Base-by-base conservation (phyloP, 2,329 filamentous ascomycete species). In the Alternaria alternata region DNA sequence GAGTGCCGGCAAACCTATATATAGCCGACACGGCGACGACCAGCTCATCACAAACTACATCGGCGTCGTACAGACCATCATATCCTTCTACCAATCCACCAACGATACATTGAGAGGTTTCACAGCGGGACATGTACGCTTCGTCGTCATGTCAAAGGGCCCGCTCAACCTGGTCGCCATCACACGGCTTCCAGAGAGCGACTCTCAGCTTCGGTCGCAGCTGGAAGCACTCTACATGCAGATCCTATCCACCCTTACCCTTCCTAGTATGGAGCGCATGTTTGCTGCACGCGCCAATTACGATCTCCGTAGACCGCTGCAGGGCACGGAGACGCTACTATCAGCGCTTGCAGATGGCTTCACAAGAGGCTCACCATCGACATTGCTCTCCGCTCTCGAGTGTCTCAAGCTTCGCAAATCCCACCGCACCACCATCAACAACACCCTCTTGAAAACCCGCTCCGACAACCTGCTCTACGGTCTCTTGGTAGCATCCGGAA, bases 191-290 rank as follows among this genome's bases (percentile, higher is more conserved):
- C 89, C 90, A n/a, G 95, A 99, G 78, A 97, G 92, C 75, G 94
- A 98, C 74, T 82, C 87, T 5, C 94, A 99, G 77, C 85, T 99
- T 20, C 88, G 92, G 54, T 87, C 89, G 20, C 95, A 99, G 77
- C 87, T 99, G 3, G 93, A 97, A 66, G 94, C 94, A 12, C 81
- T 99, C 38, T 99, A 99, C 78, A 98, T 97, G 92, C 95, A 99
- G 78, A 97, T 99, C 52, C 80, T 99, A 26, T 98, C 95, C 1
- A 99, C 96, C 0, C 82, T 99, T 61, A 99, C 95, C 0, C 84
- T 99, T 8, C 94, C 95, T 0, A 91, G 88, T 14, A 85, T 99
- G 66, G 91, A 89, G 51, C 91, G 90, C 70, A 91, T 98, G 61
- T 99, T 99, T 74, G 90, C 89, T 12, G 88, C 94, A 65, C 89